Percentiles rank a stretch among this genome's conserved stretches.
Conservation (phyloP, 2,329 filamentous ascomycete species). For the Calonectria leucothoes region DNA sequence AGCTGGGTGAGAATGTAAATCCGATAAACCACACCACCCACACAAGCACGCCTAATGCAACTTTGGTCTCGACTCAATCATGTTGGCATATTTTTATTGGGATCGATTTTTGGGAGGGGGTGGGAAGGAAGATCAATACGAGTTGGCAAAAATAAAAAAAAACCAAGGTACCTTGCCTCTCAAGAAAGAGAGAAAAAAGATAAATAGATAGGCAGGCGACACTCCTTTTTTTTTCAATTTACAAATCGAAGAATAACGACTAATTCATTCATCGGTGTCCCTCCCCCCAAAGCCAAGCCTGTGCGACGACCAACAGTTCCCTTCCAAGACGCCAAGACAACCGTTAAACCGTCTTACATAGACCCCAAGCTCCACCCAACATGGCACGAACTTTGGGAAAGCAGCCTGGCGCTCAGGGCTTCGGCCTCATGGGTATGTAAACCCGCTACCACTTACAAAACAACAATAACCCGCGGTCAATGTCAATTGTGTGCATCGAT, state of each 20-base stretch:
- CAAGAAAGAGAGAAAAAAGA: not conserved
- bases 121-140: not conserved
- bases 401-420: constrained; percentile 62
- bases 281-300: too few species aligned
- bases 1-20: constrained; percentile 1
- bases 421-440: constrained; percentile 64
- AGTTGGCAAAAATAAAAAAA: not conserved
- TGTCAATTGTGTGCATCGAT: not conserved
- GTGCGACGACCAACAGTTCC: not conserved
- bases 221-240: not conserved
- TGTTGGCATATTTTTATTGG: not conserved
- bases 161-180: too few species aligned
- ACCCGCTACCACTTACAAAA: not conserved
- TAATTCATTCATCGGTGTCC: not conserved
- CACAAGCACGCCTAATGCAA: not conserved
- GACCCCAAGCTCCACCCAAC: not conserved
- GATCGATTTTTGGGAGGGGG: not conserved
- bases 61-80: not conserved
- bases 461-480: not conserved
- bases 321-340: not conserved
- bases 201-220: not conserved
- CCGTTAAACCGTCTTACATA: not conserved
- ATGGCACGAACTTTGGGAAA: constrained; percentile 52
- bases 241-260: not conserved
- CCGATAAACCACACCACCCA: not conserved